Base-by-base conservation (phyloP, 2,329 filamentous ascomycete species). In the Colletotrichum filicis region DNA sequence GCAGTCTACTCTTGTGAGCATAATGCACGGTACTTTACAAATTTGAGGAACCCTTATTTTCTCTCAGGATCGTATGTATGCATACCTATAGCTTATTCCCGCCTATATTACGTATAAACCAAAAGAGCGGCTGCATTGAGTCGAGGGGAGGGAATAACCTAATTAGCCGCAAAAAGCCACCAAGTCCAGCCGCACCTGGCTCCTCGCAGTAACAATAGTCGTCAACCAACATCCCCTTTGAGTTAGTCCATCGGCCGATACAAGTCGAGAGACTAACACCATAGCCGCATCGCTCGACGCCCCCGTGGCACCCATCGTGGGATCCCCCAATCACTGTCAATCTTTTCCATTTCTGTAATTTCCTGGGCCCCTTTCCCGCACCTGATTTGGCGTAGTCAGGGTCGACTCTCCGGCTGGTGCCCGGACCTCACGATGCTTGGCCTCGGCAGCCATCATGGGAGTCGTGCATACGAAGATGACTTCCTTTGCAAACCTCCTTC, bases 301-400 rank as follows among this genome's bases (percentile, higher is more conserved):
- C 60, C 26, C 49, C 19, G 42, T 70, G 70, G 55, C 60, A 61
- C 59, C 70, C 70, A 59, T 65, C 66, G 55, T 56, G 26, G 19
- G 28, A 65, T n/a, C 26, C 68, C 69, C 67, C 63, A 74, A 75
- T 75, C 71, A 71, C 9, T 53, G 63, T 52, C 68, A 70, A 74
- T 66, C 59, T 6, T 49, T 59, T n/a, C 37, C 67, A 22, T 59
- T 68, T 61, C 65, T 68, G 67, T 60, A 75, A 75, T 75, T 71
- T 74, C 59, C 71, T 46, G n/a, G 5, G 26, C 63, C 49, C 61
- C 71, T 71, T 66, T 62, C 22, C 52, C 57, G 62, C 63, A 63
- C 22, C 62, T 72, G 37, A 59, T 32, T 63, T 49, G 26, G 69
- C 37, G 46, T 56, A 71, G 26, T 14, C n/a, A 55, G 30, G 53